A percentile compares a stretch with the other conserved stretches of the same genome.
These are phyloP conservation scores for Aspergillus persii DNA, from an alignment of 2,329 filamentous ascomycete genomes.

Conservation along the genomic window DNA sequence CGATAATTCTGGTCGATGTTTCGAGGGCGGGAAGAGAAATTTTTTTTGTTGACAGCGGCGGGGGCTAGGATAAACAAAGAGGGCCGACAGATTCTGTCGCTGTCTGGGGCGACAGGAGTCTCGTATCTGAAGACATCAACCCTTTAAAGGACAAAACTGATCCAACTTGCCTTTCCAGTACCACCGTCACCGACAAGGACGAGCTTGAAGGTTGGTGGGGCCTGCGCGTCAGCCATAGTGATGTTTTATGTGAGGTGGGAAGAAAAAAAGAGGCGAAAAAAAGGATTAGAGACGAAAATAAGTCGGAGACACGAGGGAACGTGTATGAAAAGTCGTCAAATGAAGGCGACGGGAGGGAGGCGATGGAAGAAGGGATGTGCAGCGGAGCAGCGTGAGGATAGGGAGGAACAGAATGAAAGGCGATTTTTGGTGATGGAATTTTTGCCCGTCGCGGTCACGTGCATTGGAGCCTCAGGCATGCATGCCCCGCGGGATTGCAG, in stretches of 20 bases:
- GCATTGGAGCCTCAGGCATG: constrained; percentile 17
- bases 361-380: constrained; percentile 15
- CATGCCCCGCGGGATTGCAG: constrained; percentile 16
- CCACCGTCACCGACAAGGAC: constrained; percentile 99
- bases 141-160: constrained; percentile 7
- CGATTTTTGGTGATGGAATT: constrained; percentile 28
- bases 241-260: constrained; percentile 24
- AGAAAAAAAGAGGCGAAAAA: constrained; percentile 11
- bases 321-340: constrained; percentile 20
- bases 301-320: constrained; percentile 9
- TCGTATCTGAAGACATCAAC: not conserved
- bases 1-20: constrained; percentile 11
- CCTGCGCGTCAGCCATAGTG: constrained; percentile 60
- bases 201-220: constrained; percentile 92
- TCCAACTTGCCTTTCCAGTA: constrained; percentile 86
- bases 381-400: constrained; percentile 22
- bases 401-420: constrained; percentile 27
- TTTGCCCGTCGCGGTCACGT: constrained; percentile 27
- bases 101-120: not conserved
- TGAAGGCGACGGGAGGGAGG: constrained; percentile 22
- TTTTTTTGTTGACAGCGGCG: constrained; percentile 29
- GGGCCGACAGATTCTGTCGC: not conserved
- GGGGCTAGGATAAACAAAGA: constrained; percentile 17
- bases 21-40: constrained; percentile 22
- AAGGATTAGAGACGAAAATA: constrained; percentile 12